Base-by-base conservation (phyloP, 2,329 filamentous ascomycete genomes). In the Aspergillus thermomutatus region DNA sequence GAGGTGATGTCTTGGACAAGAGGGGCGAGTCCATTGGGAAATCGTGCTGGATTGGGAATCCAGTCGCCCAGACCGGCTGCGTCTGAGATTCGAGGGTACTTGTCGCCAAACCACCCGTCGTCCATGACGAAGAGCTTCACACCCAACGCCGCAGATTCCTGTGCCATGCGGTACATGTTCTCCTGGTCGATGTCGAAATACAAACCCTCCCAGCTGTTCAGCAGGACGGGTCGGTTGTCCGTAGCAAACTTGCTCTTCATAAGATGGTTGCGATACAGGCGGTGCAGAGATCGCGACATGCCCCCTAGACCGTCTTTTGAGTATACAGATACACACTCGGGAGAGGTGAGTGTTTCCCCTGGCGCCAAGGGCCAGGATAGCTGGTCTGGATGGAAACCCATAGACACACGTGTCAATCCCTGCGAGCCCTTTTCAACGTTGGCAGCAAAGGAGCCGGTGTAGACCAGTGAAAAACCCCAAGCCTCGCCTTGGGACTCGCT, bases 151-250 rank as follows among this genome's bases (percentile, higher is more conserved):
- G 84, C 83, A 1, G 84, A 78, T 60, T 84, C 79, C 43, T 80
- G 65, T 0, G 85, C 85, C 0, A 88, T 75, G 0, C 75, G 73
- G 28, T 83, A 80, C 31, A 88, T 79, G 0, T 77, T 81, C 14
- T 75, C 80, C 50, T 83, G 74, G 61, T 87, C 84, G 67, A 80
- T 83, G 60, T 86, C 70, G 62, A 85, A 87, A 14, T 77, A 77
- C 0, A 87, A 73, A 0, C 84, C 85, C 65, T 88, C 86, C 86
- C 86, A 88, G 40, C 83, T 86, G 67, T 88, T 88, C 23, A 88
- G 77, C 46, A 88, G 69, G 0, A 81, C 75, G 0, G 84, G 86
- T 0, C 80, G 80, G 10, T 77, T 77, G 61, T 79, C 71, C 8
- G 75, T 74, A 9, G 79, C 84, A 59, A 80, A 80, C 57, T 84